Evolutionary conservation across 139 green algal genomes (phyloP).

Genomic region (Closterium sp.): DNA sequence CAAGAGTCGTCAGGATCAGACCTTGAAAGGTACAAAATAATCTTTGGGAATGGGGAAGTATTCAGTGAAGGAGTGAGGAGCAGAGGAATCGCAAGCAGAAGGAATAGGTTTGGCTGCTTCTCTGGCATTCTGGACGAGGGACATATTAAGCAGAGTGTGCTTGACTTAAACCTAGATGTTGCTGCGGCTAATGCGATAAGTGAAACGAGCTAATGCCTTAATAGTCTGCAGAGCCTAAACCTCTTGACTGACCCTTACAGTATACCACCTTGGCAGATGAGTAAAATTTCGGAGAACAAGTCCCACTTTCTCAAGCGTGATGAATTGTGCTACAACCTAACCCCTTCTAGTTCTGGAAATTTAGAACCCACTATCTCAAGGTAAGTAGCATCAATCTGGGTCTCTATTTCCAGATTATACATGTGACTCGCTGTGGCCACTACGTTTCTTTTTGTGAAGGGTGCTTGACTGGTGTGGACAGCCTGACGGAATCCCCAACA

Average conservation of each 20-base stretch:
- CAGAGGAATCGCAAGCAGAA: too few species aligned
- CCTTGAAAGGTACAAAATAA: background rate
- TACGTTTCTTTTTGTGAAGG: background rate
- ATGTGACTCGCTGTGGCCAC: too few species aligned
- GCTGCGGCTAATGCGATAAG: background rate
- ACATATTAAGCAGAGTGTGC: background rate
- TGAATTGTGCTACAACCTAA: background rate
- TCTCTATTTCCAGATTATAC: too few species aligned
- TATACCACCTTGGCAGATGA: background rate
- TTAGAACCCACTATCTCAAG: background rate
- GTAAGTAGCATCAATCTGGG: background rate
- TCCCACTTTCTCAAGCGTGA: background rate
- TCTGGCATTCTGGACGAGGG: background rate
- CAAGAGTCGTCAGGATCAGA: background rate
- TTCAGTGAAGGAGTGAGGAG: background rate
- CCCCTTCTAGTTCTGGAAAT: background rate
- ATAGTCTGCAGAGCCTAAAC: too few species aligned
- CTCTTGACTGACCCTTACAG: background rate
- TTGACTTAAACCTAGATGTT: background rate
- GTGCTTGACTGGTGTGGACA: background rate
- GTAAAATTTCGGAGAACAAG: background rate
- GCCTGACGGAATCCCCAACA: background rate
- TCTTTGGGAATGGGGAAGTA: background rate
- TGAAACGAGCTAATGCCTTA: too few species aligned
- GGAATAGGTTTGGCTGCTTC: background rate